Evolutionary conservation across 495 filamentous ascomycete species (phyloP).

Genomic region (Aspergillus asperescens): DNA sequence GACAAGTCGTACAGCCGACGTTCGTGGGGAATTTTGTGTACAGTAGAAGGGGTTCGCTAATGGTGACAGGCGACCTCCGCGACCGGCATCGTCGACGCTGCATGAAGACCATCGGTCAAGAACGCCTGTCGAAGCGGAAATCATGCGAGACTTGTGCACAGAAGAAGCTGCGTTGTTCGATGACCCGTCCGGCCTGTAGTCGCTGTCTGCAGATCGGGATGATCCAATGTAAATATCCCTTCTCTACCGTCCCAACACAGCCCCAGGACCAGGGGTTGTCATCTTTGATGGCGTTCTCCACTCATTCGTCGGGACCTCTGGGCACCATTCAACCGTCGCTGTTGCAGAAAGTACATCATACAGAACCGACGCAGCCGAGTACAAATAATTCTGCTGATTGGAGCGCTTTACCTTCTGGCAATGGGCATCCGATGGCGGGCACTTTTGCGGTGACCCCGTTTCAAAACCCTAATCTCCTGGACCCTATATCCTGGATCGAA

Average conservation of each 20-base stretch:
- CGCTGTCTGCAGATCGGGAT: conserved; percentile 12
- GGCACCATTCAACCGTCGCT: background rate
- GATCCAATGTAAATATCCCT: conserved; percentile 13
- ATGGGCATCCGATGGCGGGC: background rate
- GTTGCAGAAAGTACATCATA: background rate
- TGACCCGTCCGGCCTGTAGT: conserved; percentile 17
- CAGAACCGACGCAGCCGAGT: background rate
- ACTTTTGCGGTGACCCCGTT: background rate
- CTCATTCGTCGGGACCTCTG: too few species aligned
- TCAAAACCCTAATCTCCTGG: background rate
- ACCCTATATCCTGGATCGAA: conserved; percentile 6
- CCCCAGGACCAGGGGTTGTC: background rate
- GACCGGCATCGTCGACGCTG: conserved; percentile 21
- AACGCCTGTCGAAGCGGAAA: conserved; percentile 20
- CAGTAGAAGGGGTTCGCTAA: background rate
- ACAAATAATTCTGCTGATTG: too few species aligned
- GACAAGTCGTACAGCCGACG: conserved; percentile 19
- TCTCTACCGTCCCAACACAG: conserved; percentile 6
- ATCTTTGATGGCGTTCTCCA: background rate
- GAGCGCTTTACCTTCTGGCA: background rate
- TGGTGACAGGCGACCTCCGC: conserved; percentile 17
- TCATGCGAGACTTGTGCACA: conserved; percentile 20
- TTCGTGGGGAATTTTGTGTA: background rate
- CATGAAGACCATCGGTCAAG: conserved; percentile 17
- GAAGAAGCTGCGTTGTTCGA: conserved; percentile 21